These are phyloP conservation scores for Cadophora gregata DNA, from an alignment of 2,329 filamentous ascomycete genomes.

Conservation along the genomic window DNA sequence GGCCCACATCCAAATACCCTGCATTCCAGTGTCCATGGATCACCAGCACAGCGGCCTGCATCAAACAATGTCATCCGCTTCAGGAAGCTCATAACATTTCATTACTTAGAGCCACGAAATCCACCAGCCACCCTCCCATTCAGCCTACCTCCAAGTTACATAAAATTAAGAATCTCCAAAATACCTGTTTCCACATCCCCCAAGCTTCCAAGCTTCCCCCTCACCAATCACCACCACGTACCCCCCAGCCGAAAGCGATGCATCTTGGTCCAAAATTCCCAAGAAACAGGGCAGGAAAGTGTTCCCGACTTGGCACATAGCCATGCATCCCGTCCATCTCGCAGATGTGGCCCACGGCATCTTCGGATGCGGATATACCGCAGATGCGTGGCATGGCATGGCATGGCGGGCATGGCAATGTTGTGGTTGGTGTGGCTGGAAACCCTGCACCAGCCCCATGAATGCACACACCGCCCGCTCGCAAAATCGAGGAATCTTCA, in stretches of 20 bases:
- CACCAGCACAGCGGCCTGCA: background rate
- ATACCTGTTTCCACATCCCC: background rate
- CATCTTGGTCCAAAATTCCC: background rate
- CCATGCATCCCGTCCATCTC: background rate
- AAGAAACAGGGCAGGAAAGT: constrained; percentile 11
- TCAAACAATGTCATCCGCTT: background rate
- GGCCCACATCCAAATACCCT: background rate
- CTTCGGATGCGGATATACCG: constrained; percentile 2
- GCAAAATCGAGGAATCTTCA: background rate
- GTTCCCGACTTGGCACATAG: constrained; percentile 9
- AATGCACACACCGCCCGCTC: background rate
- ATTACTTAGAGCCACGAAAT: background rate
- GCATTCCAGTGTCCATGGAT: constrained; percentile 1
- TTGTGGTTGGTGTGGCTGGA: constrained; percentile 10
- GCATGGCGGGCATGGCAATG: too few relatives aligned
- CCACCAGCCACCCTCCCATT: background rate
- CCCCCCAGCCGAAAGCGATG: too few relatives aligned
- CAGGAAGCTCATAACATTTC: constrained; percentile 4
- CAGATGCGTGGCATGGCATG: background rate
- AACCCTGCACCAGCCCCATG: constrained; percentile 9
- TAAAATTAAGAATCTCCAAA: background rate
- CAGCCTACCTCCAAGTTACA: too few relatives aligned
- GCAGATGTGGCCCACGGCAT: background rate
- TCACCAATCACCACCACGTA: background rate
- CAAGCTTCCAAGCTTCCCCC: background rate